Base-by-base conservation (phyloP, 768 basidiomycete species). In the Boletus pseudo-olivaceus region DNA sequence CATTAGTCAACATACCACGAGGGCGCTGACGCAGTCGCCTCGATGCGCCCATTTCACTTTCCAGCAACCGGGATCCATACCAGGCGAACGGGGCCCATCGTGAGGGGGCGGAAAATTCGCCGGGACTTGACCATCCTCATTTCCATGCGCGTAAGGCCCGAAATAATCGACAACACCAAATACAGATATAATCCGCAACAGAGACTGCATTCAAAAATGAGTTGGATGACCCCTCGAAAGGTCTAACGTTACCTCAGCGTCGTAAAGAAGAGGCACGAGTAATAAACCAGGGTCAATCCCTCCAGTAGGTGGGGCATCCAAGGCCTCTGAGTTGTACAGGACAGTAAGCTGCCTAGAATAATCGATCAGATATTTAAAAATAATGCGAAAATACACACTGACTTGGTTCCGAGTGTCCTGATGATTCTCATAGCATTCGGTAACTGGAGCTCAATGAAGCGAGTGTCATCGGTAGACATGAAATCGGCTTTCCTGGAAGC, bases 21-120 rank as follows among this genome's bases (percentile, higher is more conserved):
- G 74, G 23, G 90, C 90, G 56, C 74, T 81, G 39, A 90, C 78
- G 55, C 85, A 87, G 59, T 92, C 84, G 55, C 89, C 85, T 40
- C 90, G 78, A 66, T 88, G 82, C 27, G 78, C 75, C 87, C 87
- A 93, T 64, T 91, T 93, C 38, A 90, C 76, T 62, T 87, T 87
- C 83, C 87, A 91, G 54, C 85, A 84, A 5, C 76, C 69, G 1
- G 61, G 57, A 49, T 83, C 80, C 88, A 89, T 90, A 11, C 62
- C 61, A 6, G 76, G 40, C 33, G 76, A 76, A 39, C 84, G 82
- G 27, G 78, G 77, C 4, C 73, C 76, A 61, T 83, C 71, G 60
- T 91, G 89, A 4, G 85, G 84, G 39, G 59, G 60, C 9, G 82
- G 81, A 56, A 65, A 59, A 37, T 45, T 62, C 40, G 52, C 34